Evolutionary conservation across 2,329 filamentous ascomycete genomes (phyloP), one percentile per base, ranked within the genome.

Genomic region (Cercospora zeina): DNA sequence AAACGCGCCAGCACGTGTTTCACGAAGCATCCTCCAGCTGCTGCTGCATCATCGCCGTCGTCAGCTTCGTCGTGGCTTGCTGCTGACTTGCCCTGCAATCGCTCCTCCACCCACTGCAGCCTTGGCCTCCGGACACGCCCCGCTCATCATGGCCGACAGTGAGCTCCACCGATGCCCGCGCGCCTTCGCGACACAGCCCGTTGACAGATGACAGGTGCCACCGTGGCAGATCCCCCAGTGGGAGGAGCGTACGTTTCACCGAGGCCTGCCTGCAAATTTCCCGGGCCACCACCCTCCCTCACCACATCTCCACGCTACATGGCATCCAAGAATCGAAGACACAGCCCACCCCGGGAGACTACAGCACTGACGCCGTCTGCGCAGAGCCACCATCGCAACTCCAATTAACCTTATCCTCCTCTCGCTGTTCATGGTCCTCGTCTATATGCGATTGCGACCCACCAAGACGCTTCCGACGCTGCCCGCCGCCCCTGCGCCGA

Each of bases 331-430:
- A 13, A n/a, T 30, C 34, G 19, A 27, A 27, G 51, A 61, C 24
- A n/a, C 14, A 27, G 14, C 30, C n/a, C 21, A 3, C 24, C 24
- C 24, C 6, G 39, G 39, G 39, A n/a, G 53, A 37, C 24, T 49
- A 59, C 13, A 11, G 47, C 24, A 39, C 49, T 39, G 31, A 58
- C 16, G 34, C 10, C 45, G 36, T 37, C 36, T 33, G 9, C 13
- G n/a, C 68, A 85, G 84, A 45, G 79, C 81, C 66, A 78, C 82
- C 8, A 78, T 84, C 68, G 79, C 82, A 33, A 83, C 84, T 1
- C 85, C 85, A 33, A 82, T 87, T 69, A 88, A 88, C 75, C 75
- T 87, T 39, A 76, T 86, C 67, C 82, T 88, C 58, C 71, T 86
- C 71, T 80, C 84, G 56, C 78, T 87, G 65, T 83, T 87, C 73